Base-by-base conservation (phyloP, 2,329 filamentous ascomycete genomes). In the Exophiala xenobiotica region DNA sequence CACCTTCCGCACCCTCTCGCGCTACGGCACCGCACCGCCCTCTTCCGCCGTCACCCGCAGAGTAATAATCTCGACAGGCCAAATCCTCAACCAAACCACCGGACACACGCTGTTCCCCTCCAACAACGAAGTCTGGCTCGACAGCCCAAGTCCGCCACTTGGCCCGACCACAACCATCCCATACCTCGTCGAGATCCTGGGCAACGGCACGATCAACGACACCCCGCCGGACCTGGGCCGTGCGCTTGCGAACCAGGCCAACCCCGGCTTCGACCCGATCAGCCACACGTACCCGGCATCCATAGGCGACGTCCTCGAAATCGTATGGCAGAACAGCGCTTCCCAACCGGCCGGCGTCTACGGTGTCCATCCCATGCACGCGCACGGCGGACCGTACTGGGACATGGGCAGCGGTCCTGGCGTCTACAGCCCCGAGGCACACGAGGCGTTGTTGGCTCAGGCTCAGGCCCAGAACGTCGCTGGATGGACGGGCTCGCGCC, bases 41-140 rank as follows among this genome's bases (percentile, higher is more conserved):
- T 49, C 58, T 2, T 73, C 79, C 20, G 53, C 56, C 35, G 77
- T 81, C 3, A 80, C 77, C 1, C 72, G 78, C 11, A 73, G 73
- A 0, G 63, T 81, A 7, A 69, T 71, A 27, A 72, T 80, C 40
- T 71, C 75, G 9, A 65, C 73, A 7, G 41, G 60, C 18, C 59
- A 64, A 26, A 62, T 61, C 60, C 52, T 62, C 39, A 58, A 54
- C 19, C 31, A 35, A 54, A 54, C 37, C 43, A 51, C 61, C 29
- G 40, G 40, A 6, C 14, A 41, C 27, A 54, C 49, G 6, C 23
- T 49, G 14, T 48, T 54, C 61, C 35, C 56, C 0, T 65, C 74
- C 31, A 76, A 75, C 52, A 68, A 33, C 18, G 46, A 33, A 16
- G 52, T 48, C 3, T 60, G 58, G 56, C 46, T 51, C 20, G 56